Percentiles rank a stretch among this genome's conserved stretches.
Conservation (phyloP, 2,329 filamentous ascomycete genomes). For the Cadophora malorum region DNA sequence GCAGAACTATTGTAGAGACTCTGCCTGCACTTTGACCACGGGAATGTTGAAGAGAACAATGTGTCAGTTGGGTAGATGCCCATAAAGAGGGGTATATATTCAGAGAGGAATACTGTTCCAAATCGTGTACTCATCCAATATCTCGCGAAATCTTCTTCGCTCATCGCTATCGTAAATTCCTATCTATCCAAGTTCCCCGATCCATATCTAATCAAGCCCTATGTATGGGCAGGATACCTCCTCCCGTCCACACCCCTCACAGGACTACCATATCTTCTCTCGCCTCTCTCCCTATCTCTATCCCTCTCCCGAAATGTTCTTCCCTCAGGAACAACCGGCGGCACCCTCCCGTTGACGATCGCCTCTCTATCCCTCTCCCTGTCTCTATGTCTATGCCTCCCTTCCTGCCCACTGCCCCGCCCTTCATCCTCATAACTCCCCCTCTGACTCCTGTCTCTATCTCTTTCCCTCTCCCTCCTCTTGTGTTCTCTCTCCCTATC, state of each 20-base stretch:
- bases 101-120: neutral
- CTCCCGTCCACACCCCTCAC: conserved; percentile 43
- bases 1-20: too few species aligned
- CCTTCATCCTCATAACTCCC: conserved; percentile 28
- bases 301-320: conserved; percentile 29
- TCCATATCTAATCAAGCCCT: neutral
- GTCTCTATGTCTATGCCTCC: conserved; percentile 25
- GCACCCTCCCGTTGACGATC: conserved; percentile 12
- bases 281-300: conserved; percentile 31
- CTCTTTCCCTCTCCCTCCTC: conserved; percentile 27
- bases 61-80: neutral
- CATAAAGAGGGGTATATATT: neutral
- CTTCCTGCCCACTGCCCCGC: conserved; percentile 21
- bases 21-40: too few species aligned
- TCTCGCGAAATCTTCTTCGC: neutral
- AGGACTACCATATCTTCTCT: conserved; percentile 36
- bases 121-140: neutral
- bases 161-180: neutral
- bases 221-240: conserved; percentile 37
- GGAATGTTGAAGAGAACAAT: too few species aligned
- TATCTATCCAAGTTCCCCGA: neutral
- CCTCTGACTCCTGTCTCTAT: conserved; percentile 22
- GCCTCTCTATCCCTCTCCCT: conserved; percentile 27
- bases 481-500: conserved; percentile 26
- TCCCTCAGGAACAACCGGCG: conserved; percentile 16